Conservation (phyloP, 208 protist species). For the Porcisia hertigi region DNA sequence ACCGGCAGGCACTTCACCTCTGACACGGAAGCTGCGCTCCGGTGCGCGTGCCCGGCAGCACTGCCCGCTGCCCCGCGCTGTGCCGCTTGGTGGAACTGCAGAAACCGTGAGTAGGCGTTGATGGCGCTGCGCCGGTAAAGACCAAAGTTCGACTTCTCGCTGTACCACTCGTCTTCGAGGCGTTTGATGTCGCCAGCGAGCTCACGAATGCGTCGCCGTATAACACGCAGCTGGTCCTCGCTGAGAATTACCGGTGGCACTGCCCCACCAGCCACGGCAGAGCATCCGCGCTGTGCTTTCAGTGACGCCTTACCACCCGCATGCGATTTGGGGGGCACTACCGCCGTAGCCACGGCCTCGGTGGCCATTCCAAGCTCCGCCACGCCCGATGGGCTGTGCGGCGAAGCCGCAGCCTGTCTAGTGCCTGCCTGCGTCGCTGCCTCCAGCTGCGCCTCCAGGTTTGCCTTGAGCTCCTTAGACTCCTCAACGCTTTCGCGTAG, state of each 20-base stretch:
- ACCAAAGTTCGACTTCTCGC: constrained; percentile 43
- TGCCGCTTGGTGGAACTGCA: constrained; percentile 39
- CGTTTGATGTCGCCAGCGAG: constrained; percentile 47
- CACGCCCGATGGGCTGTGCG: not conserved
- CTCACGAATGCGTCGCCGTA: constrained; percentile 55
- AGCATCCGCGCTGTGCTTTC: not conserved
- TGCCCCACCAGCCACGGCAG: not conserved
- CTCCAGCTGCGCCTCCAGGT: constrained; percentile 36
- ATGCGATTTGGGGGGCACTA: no score
- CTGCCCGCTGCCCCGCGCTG: not conserved
- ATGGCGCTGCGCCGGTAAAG: constrained; percentile 79
- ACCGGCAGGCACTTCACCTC: constrained; percentile 20
- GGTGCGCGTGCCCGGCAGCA: not conserved
- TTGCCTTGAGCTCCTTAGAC: constrained; percentile 38
- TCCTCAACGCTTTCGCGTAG: constrained; percentile 45
- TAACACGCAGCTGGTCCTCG: constrained; percentile 44
- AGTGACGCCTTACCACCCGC: not conserved
- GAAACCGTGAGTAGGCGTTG: constrained; percentile 71
- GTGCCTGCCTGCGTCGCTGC: constrained; percentile 4
- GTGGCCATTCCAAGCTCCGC: not conserved
- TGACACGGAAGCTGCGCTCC: not conserved
- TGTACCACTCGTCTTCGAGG: constrained; percentile 56
- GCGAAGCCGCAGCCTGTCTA: not conserved
- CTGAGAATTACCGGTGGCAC: constrained; percentile 11
- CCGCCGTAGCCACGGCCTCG: not conserved